Conservation (phyloP, 768 basidiomycete genomes). For the Rhodotorula babjevae region DNA sequence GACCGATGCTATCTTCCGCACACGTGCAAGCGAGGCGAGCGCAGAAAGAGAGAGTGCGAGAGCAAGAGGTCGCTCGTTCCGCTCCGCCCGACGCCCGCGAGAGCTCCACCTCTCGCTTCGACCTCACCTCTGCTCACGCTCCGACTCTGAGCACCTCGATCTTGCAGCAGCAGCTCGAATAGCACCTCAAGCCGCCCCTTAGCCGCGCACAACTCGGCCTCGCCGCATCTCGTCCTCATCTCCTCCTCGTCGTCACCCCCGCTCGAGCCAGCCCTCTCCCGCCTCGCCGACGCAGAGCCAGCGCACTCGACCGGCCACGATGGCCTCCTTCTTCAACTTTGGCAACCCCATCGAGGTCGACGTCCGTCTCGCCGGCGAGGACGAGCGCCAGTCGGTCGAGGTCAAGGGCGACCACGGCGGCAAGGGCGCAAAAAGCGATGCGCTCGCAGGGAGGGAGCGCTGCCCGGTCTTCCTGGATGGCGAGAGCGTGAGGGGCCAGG, state of each 20-base stretch:
- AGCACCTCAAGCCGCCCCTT: too few relatives aligned
- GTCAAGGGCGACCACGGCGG: conserved; percentile 54
- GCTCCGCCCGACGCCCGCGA: too few relatives aligned
- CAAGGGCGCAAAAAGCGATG: conserved; percentile 48
- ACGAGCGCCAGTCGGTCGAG: conserved; percentile 80
- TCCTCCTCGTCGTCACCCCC: not conserved
- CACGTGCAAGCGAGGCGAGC: too few relatives aligned
- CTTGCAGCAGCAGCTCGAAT: too few relatives aligned
- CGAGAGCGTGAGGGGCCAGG: conserved; percentile 83
- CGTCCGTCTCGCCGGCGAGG: conserved; percentile 79
- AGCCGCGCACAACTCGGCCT: too few relatives aligned
- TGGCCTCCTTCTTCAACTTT: conserved; percentile 84
- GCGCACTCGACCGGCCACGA: conserved; percentile 40
- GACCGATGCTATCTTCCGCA: too few relatives aligned
- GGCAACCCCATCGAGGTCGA: conserved; percentile 85
- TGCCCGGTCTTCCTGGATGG: conserved; percentile 96
- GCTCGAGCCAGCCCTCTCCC: not conserved
- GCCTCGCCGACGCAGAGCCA: not conserved
- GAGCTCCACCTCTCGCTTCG: too few relatives aligned
- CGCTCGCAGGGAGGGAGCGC: conserved; percentile 74
- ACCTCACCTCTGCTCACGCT: too few relatives aligned
- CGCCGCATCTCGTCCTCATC: too few relatives aligned
- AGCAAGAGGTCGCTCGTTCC: too few relatives aligned
- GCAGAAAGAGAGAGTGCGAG: too few relatives aligned
- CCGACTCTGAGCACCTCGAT: too few relatives aligned